A percentile compares a stretch with the other conserved stretches of the same genome.
Evolutionary conservation across 108 stramenopile species (phyloP).

Genomic region (Thalassiosira profunda): DNA sequence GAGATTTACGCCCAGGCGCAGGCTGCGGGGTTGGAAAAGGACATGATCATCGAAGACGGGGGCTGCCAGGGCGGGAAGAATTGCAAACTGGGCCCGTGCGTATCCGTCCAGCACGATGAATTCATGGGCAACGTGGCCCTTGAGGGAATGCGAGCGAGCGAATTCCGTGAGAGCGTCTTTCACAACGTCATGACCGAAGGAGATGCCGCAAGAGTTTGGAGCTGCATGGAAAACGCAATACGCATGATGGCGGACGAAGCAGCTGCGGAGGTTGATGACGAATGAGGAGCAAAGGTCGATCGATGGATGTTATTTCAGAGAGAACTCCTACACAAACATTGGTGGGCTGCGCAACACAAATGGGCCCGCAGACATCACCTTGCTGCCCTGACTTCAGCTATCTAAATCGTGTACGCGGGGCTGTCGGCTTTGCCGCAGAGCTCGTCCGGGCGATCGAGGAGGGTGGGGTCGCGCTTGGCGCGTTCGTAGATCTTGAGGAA

Average conservation of each 20-base stretch:
- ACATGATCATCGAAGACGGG: slow-evolving; percentile 71
- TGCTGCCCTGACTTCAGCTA: too few species aligned
- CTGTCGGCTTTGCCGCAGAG: slow-evolving; percentile 14
- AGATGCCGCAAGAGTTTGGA: slow-evolving; percentile 75
- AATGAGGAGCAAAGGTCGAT: not conserved
- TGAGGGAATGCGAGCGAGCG: slow-evolving; percentile 74
- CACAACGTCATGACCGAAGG: slow-evolving; percentile 55
- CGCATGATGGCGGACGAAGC: slow-evolving; percentile 51
- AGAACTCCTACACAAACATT: too few species aligned
- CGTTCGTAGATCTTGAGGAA: not conserved
- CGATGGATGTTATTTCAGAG: not conserved
- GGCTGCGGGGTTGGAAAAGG: slow-evolving; percentile 10
- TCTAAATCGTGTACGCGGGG: slow-evolving; percentile 11
- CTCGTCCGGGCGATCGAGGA: slow-evolving; percentile 3
- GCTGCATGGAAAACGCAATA: slow-evolving; percentile 59
- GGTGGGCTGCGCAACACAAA: too few species aligned
- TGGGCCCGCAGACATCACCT: too few species aligned
- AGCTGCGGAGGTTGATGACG: slow-evolving; percentile 24
- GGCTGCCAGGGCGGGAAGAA: slow-evolving; percentile 70
- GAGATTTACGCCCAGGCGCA: slow-evolving; percentile 59
- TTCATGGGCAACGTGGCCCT: slow-evolving; percentile 75
- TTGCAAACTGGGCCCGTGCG: slow-evolving; percentile 80
- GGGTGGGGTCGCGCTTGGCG: not conserved
- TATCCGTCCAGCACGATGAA: slow-evolving; percentile 81
- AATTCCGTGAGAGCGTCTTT: slow-evolving; percentile 69